These are phyloP conservation scores for Pyrus pyrifolia DNA, from an alignment of 306 rosid species.

Conservation along the genomic window DNA sequence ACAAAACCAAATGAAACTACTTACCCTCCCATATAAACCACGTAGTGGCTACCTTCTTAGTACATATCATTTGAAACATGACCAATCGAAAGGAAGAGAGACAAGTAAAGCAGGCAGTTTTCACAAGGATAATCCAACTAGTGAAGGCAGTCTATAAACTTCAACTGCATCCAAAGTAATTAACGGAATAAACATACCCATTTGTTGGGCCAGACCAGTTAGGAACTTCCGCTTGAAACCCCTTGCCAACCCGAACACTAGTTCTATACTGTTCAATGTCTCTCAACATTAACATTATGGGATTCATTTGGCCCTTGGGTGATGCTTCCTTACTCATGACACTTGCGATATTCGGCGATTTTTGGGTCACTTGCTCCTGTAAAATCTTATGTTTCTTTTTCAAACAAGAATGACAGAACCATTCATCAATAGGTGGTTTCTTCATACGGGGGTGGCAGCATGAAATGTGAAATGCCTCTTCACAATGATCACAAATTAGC, in stretches of 20 bases:
- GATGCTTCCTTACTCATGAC: conserved; percentile 38
- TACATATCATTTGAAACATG: not conserved
- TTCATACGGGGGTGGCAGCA: conserved; percentile 60
- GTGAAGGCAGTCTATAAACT: not conserved
- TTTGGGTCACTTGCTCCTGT: conserved; percentile 31
- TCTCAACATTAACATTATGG: conserved; percentile 50
- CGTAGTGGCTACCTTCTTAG: not conserved
- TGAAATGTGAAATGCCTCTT: conserved; percentile 70
- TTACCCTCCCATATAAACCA: not conserved
- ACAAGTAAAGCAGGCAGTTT: not conserved
- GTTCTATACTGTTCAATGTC: conserved; percentile 45
- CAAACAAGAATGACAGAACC: conserved; percentile 85
- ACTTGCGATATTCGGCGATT: conserved; percentile 34
- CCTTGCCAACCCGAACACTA: conserved; percentile 80
- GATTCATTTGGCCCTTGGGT: conserved; percentile 44
- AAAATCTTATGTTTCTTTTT: conserved; percentile 49
- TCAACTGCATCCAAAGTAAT: not conserved
- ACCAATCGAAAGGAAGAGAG: not conserved
- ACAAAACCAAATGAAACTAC: not conserved
- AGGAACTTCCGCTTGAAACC: conserved; percentile 83
- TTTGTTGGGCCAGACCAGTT: conserved; percentile 66
- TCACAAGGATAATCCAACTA: not conserved
- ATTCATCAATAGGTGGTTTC: conserved; percentile 61
- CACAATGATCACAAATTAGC: conserved; percentile 90
- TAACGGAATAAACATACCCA: conserved; percentile 41